Base-by-base conservation (phyloP, 129 eudicot genomes). In the Logfia minima region DNA sequence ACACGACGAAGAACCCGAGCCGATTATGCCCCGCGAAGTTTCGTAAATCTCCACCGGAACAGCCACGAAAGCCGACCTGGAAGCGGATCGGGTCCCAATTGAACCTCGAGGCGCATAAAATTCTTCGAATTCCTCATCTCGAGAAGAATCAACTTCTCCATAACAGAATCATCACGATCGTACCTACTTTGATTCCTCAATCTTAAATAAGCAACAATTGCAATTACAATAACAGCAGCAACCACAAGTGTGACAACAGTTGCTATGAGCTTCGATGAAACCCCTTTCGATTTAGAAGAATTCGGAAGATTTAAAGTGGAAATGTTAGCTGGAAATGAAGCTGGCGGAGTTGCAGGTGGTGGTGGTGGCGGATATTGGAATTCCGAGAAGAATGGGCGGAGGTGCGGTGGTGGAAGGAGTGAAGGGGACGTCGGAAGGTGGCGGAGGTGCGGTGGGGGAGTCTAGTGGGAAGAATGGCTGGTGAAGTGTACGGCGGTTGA, bases 71-170 rank as follows among this genome's bases (percentile, higher is more conserved):
- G 72, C 79, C 7, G 88, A 64, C 35, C 90, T 76, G 1, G 95
- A 85, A 32, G 82, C 88, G 48, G 96, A 89, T 82, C 85, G 86
- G 31, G 85, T 81, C 17, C 87, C 91, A 51, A 87, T 83, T 48
- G 95, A 91, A 9, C 79, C 96, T 74, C 85, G 76, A 0, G 97
- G 96, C 67, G 97, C 89, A 80, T 89, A 92, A 77, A 92, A 92
- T 26, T 87, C 89, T 3, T 89, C 97, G 10, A 64, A 68, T 3
- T 89, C 92, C 16, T 85, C 96, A 28, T 75, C 81, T 29, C 71
- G 79, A 53, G 84, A 71, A 16, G 83, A 86, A 11, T 68, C 78
- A 19, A 53, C 79, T 0, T 80, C 85, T 11, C 72, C 83, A 72
- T 76, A 8, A 83, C 67, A 19, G 83, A 73, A 55, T 73, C 70